Evolutionary conservation across 1,139 yeast species (phyloP).

Genomic region (Debaryomyces coudertii): DNA sequence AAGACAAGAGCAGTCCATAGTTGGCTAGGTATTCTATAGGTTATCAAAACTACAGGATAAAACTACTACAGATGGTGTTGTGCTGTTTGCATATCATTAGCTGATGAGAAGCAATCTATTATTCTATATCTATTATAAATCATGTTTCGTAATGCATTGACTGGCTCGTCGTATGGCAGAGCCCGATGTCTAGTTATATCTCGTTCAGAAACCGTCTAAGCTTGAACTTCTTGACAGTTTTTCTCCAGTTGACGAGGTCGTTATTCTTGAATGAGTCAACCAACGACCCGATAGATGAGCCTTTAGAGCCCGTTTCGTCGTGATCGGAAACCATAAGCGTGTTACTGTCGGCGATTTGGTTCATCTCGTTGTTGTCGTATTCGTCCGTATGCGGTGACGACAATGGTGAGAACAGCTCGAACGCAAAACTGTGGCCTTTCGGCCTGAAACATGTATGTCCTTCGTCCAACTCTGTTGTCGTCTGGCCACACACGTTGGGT

Average conservation of each 20-base stretch:
- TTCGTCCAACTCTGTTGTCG: slow-evolving; percentile 12
- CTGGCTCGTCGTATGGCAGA: background rate
- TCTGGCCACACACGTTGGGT: background rate
- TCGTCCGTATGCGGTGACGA: slow-evolving; percentile 1
- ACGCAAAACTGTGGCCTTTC: slow-evolving; percentile 4
- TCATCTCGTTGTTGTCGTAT: slow-evolving; percentile 2
- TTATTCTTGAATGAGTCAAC: slow-evolving; percentile 23
- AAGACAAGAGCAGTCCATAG: too few species aligned
- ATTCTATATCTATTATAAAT: slow-evolving; percentile 6
- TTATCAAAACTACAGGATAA: too few species aligned
- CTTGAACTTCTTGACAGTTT: slow-evolving; percentile 30
- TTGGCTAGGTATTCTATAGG: too few species aligned
- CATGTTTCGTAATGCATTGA: slow-evolving; percentile 2
- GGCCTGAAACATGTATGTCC: background rate
- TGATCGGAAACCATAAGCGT: background rate
- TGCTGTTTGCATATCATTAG: too few species aligned
- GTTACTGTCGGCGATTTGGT: slow-evolving; percentile 1
- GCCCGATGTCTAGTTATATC: background rate
- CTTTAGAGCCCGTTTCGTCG: slow-evolving; percentile 19
- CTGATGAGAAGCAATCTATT: slow-evolving; percentile 1
- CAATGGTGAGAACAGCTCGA: slow-evolving; percentile 3
- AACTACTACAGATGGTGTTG: background rate
- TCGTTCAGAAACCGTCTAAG: slow-evolving; percentile 30
- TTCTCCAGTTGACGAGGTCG: slow-evolving; percentile 27
- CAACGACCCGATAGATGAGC: slow-evolving; percentile 26